Evolutionary conservation across 2,329 filamentous ascomycete species (phyloP).

Genomic region (Cladobotryum mycophilum): DNA sequence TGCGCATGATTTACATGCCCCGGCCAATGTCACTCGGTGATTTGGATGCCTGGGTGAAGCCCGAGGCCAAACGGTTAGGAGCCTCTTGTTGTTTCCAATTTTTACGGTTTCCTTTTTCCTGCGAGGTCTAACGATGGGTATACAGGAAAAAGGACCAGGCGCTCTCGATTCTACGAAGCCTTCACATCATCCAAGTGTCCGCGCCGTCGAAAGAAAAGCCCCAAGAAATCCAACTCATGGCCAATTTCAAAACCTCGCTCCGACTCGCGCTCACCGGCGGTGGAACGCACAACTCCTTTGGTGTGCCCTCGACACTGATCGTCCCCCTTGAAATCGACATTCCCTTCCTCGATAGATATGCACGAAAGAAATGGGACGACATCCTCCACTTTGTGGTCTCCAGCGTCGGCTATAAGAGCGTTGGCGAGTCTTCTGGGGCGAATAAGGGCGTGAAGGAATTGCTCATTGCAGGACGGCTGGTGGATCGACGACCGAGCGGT

Average conservation of each 20-base stretch:
- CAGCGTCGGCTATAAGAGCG: slow-evolving; percentile 52
- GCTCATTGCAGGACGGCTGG: slow-evolving; percentile 72
- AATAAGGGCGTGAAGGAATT: slow-evolving; percentile 79
- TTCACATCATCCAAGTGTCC: slow-evolving; percentile 74
- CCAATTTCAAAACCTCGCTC: slow-evolving; percentile 77
- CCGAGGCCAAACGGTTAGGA: slow-evolving; percentile 42
- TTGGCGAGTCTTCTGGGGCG: slow-evolving; percentile 45
- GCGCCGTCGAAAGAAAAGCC: slow-evolving; percentile 54
- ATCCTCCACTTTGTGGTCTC: slow-evolving; percentile 94
- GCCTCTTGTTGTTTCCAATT: not conserved
- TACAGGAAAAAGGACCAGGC: slow-evolving; percentile 74
- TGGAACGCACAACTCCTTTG: slow-evolving; percentile 81
- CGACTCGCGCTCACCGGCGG: slow-evolving; percentile 83
- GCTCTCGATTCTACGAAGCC: slow-evolving; percentile 68
- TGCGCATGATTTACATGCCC: slow-evolving; percentile 89
- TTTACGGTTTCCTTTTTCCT: not conserved
- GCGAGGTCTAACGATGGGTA: not conserved
- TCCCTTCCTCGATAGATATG: slow-evolving; percentile 74
- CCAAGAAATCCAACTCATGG: slow-evolving; percentile 67
- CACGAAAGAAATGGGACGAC: slow-evolving; percentile 86
- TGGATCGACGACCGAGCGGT: slow-evolving; percentile 57
- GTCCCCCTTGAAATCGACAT: slow-evolving; percentile 60
- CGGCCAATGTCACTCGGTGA: slow-evolving; percentile 71
- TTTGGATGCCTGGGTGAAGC: slow-evolving; percentile 79
- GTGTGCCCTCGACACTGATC: slow-evolving; percentile 67